Evolutionary conservation across 495 filamentous ascomycete species (phyloP).

Genomic region (Aspergillus avenaceus): DNA sequence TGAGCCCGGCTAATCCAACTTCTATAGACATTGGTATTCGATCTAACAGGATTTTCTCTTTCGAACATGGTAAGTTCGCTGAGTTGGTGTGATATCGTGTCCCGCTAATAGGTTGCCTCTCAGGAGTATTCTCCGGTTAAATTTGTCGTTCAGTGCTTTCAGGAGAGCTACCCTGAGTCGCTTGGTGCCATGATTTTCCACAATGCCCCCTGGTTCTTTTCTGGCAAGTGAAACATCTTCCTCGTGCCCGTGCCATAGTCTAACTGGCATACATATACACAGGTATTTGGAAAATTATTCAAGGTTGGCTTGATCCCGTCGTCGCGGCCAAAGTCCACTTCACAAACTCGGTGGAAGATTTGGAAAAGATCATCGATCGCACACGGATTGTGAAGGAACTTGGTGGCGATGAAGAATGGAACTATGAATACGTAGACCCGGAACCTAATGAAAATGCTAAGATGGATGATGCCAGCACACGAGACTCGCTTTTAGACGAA

Average conservation of each 20-base stretch:
- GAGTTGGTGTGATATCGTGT: background rate
- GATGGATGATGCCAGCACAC: slow-evolving; percentile 61
- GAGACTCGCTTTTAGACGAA: slow-evolving; percentile 54
- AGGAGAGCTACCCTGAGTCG: slow-evolving; percentile 93
- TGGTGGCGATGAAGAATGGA: slow-evolving; percentile 78
- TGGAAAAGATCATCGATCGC: slow-evolving; percentile 67
- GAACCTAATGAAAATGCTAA: slow-evolving; percentile 61
- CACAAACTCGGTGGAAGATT: slow-evolving; percentile 70
- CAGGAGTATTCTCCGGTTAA: slow-evolving; percentile 92
- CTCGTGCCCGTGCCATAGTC: background rate
- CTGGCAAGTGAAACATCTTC: slow-evolving; percentile 45
- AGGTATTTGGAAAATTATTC: slow-evolving; percentile 83
- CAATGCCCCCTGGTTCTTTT: slow-evolving; percentile 94
- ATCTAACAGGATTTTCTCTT: slow-evolving; percentile 87
- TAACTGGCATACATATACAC: background rate
- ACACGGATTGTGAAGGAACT: slow-evolving; percentile 70
- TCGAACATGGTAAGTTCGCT: slow-evolving; percentile 36
- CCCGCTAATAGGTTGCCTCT: background rate
- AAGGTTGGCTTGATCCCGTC: slow-evolving; percentile 92
- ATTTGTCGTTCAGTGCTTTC: slow-evolving; percentile 96
- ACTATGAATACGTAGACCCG: slow-evolving; percentile 78
- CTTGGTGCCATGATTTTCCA: slow-evolving; percentile 85
- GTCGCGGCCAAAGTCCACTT: slow-evolving; percentile 94
- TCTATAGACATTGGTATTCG: slow-evolving; percentile 73
- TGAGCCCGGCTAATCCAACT: slow-evolving; percentile 9